Conservation (phyloP, 768 basidiomycete species). For the Suillus variegatus region DNA sequence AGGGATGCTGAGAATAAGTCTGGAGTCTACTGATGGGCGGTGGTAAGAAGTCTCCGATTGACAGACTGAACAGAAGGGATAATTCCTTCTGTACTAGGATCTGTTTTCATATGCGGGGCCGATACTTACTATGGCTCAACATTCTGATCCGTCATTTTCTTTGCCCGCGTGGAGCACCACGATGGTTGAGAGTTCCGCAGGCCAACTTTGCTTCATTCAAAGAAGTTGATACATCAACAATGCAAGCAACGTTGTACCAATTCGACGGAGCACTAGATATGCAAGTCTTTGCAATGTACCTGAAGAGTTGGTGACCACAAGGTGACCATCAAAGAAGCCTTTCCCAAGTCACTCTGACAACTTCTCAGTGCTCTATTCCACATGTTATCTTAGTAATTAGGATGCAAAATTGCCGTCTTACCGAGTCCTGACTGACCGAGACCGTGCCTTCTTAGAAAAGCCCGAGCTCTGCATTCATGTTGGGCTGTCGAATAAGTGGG, state of each 20-base stretch:
- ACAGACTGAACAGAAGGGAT: background rate
- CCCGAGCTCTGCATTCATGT: conserved; percentile 99
- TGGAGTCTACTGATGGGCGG: background rate
- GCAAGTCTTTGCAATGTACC: conserved; percentile 51
- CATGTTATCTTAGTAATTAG: background rate
- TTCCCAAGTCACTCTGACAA: conserved; percentile 43
- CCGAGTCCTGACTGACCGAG: conserved; percentile 98
- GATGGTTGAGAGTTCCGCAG: conserved; percentile 34
- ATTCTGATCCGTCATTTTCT: background rate
- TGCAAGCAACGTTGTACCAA: conserved; percentile 79
- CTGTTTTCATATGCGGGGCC: background rate
- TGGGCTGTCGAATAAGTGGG: conserved; percentile 62
- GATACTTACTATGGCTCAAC: background rate
- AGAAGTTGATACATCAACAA: conserved; percentile 77
- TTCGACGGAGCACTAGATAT: conserved; percentile 61
- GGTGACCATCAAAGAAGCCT: conserved; percentile 58
- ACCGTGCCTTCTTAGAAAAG: conserved; percentile 98
- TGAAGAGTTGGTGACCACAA: conserved; percentile 56
- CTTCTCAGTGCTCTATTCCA: conserved; percentile 29
- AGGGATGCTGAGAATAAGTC: background rate
- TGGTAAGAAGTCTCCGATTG: background rate
- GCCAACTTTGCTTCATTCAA: conserved; percentile 74
- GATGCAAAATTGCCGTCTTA: conserved; percentile 69
- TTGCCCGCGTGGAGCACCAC: background rate
- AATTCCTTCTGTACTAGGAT: background rate